Conservation (phyloP, 179 eudicot species). For the Carnegiea gigantea region DNA sequence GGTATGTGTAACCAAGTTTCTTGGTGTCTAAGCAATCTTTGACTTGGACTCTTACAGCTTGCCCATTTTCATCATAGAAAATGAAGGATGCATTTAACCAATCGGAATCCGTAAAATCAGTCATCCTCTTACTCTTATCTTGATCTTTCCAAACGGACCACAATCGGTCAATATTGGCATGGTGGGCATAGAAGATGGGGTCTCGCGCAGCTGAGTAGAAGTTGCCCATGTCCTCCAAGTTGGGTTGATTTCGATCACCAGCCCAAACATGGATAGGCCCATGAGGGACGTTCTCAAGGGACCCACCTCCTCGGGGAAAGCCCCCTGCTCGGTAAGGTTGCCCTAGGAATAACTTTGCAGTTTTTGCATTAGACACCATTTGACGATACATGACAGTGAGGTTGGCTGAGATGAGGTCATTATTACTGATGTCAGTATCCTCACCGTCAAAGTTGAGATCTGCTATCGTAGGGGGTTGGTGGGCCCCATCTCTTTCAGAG, state of each 20-base stretch:
- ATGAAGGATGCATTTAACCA: constrained; percentile 58
- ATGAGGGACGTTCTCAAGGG: constrained; percentile 67
- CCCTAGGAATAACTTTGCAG: constrained; percentile 59
- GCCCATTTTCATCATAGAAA: constrained; percentile 76
- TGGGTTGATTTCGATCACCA: constrained; percentile 57
- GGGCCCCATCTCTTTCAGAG: constrained; percentile 40
- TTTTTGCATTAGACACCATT: constrained; percentile 57
- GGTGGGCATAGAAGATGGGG: constrained; percentile 73
- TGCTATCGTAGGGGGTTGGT: constrained; percentile 49
- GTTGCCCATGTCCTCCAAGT: constrained; percentile 75
- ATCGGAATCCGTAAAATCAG: constrained; percentile 58
- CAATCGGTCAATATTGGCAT: constrained; percentile 62
- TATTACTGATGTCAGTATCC: constrained; percentile 30
- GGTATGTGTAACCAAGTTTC: constrained; percentile 62
- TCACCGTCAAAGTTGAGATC: constrained; percentile 54
- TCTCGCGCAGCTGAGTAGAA: constrained; percentile 79
- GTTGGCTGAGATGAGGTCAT: constrained; percentile 40
- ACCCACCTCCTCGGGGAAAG: constrained; percentile 57
- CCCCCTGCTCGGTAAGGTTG: constrained; percentile 59
- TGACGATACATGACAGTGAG: constrained; percentile 73
- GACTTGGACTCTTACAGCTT: constrained; percentile 54
- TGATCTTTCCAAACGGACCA: constrained; percentile 76
- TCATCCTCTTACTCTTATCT: constrained; percentile 30
- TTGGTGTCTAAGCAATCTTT: constrained; percentile 53
- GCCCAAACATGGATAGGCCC: constrained; percentile 66